These are phyloP conservation scores for Phialocephala subalpina DNA, from an alignment of 2,329 filamentous ascomycete species.

Conservation along the genomic window DNA sequence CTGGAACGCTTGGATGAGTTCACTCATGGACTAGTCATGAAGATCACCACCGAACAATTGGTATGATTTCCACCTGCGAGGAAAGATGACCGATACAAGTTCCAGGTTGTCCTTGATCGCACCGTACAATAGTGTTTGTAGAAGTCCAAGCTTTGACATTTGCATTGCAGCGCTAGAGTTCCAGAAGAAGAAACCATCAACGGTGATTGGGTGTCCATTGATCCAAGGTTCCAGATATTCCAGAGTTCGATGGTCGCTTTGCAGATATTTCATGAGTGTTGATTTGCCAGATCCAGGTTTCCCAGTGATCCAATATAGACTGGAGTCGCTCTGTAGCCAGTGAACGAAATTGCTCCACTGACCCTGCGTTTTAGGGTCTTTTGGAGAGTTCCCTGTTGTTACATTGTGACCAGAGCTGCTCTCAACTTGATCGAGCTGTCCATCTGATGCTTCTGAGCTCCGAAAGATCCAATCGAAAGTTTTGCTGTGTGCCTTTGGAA, in stretches of 20 bases:
- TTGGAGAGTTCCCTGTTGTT: too few relatives aligned
- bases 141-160: constrained; percentile 25
- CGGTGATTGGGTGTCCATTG: background rate
- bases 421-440: too few relatives aligned
- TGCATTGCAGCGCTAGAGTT: constrained; percentile 45
- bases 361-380: too few relatives aligned
- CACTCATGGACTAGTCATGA: constrained; percentile 14
- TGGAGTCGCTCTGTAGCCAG: constrained; percentile 20
- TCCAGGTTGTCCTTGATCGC: background rate
- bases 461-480: constrained; percentile 31
- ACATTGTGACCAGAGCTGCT: too few relatives aligned
- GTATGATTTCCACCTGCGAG: constrained; percentile 20
- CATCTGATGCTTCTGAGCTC: background rate
- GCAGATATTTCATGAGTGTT: constrained; percentile 35
- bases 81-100: constrained; percentile 13
- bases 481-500: constrained; percentile 13
- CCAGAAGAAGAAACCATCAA: constrained; percentile 53
- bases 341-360: constrained; percentile 14
- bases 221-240: background rate
- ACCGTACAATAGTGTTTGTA: constrained; percentile 22
- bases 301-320: constrained; percentile 35
- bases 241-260: background rate
- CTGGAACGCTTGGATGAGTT: constrained; percentile 14
- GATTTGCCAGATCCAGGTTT: constrained; percentile 31
- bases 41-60: constrained; percentile 14